Conservation (phyloP, 441 rosid species). For the Pelargonium myrrhifolium region DNA sequence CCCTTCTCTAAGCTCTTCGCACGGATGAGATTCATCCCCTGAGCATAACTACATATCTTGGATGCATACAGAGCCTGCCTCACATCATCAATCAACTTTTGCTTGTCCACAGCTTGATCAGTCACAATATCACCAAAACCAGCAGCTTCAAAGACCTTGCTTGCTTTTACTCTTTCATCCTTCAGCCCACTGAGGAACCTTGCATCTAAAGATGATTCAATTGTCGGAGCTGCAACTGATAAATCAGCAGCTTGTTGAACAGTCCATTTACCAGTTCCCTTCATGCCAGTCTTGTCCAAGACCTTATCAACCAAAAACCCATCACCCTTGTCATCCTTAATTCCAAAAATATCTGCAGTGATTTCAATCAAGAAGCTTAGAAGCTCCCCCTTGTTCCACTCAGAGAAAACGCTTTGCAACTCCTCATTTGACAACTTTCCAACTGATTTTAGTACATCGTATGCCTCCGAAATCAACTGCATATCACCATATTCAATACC, state of each 20-base stretch:
- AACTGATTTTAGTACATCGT: constrained; percentile 76
- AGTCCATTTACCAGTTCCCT: constrained; percentile 96
- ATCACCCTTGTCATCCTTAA: constrained; percentile 76
- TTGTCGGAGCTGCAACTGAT: constrained; percentile 92
- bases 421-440: constrained; percentile 79
- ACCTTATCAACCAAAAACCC: constrained; percentile 91
- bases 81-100: constrained; percentile 66
- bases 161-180: constrained; percentile 81
- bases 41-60: constrained; percentile 91
- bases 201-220: constrained; percentile 79
- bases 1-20: constrained; percentile 81
- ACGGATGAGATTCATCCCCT: constrained; percentile 89
- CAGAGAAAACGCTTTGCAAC: constrained; percentile 53
- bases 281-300: constrained; percentile 92
- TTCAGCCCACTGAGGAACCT: constrained; percentile 87
- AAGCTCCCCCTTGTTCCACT: constrained; percentile 93
- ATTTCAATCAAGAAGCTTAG: constrained; percentile 89
- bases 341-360: constrained; percentile 79
- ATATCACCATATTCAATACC: constrained; percentile 94
- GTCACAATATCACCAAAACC: constrained; percentile 60
- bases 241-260: constrained; percentile 96
- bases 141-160: constrained; percentile 66
- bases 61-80: constrained; percentile 87
- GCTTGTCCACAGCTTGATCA: constrained; percentile 66
- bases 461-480: constrained; percentile 93